These are phyloP conservation scores for Puccinia coronata DNA, from an alignment of 1,284 basidiomycete genomes.

Conservation along the genomic window DNA sequence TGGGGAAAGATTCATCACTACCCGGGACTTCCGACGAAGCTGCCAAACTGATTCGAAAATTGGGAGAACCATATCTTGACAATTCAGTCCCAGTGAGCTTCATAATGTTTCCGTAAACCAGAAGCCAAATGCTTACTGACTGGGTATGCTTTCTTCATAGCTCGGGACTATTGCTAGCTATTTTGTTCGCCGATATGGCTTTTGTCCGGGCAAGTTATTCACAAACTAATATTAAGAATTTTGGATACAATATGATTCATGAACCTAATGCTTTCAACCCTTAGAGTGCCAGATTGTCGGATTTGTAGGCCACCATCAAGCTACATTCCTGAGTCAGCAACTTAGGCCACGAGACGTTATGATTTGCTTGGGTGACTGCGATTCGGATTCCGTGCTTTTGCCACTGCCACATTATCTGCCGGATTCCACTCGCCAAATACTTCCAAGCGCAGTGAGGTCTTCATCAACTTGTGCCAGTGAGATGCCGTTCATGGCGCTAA, in stretches of 20 bases:
- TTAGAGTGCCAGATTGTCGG: conserved; percentile 38
- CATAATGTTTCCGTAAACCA: neutral
- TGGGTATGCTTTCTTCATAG: conserved; percentile 66
- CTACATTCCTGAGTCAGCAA: conserved; percentile 38
- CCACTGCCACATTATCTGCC: conserved; percentile 41
- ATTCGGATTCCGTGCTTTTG: conserved; percentile 33
- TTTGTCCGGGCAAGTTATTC: conserved; percentile 67
- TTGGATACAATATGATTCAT: neutral
- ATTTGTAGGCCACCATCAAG: conserved; percentile 41
- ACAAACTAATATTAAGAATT: neutral
- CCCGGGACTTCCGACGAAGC: conserved; percentile 65
- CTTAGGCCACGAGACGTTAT: conserved; percentile 19
- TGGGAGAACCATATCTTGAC: conserved; percentile 36
- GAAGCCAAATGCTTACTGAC: neutral
- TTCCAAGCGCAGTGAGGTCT: conserved; percentile 36
- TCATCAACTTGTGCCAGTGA: neutral
- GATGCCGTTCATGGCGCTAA: conserved; percentile 47
- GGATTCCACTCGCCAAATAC: conserved; percentile 31
- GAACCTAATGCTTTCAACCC: neutral
- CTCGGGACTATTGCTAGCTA: conserved; percentile 74
- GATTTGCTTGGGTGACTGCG: conserved; percentile 35
- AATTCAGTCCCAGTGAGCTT: conserved; percentile 45
- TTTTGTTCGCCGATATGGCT: conserved; percentile 73
- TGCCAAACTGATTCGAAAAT: conserved; percentile 45
- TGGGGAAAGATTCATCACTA: conserved; percentile 63